A percentile compares a stretch with the other conserved stretches of the same genome.
phyloP scores from a whole-genome alignment of 257 asterid genomes.

The Capsicum chinense region DNA sequence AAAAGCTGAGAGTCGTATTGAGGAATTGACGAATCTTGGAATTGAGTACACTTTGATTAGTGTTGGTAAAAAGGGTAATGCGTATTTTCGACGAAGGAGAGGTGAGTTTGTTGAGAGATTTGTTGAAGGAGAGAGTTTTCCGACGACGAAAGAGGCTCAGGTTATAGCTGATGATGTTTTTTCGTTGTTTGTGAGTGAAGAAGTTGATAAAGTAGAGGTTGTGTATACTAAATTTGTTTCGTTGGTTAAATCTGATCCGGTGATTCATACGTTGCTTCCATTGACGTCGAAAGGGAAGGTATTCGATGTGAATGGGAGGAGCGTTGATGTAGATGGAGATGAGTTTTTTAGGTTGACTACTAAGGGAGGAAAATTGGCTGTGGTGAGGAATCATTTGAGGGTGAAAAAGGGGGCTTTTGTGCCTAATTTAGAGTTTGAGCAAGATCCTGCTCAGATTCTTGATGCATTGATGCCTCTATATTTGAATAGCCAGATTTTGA shows the following conservation, averaged over 20 bases:
- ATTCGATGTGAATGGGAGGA: conserved; percentile 55
- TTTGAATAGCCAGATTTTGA: conserved; percentile 77
- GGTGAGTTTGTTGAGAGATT: conserved; percentile 50
- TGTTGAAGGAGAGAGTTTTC: conserved; percentile 59
- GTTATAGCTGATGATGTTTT: conserved; percentile 74
- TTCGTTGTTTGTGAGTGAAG: conserved; percentile 65
- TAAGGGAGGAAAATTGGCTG: conserved; percentile 61
- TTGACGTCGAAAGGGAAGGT: conserved; percentile 54
- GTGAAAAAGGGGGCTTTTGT: conserved; percentile 32
- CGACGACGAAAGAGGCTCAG: conserved; percentile 72
- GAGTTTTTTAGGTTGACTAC: conserved; percentile 74
- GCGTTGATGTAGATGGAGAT: conserved; percentile 58
- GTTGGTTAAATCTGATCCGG: conserved; percentile 66
- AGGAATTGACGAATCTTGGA: conserved; percentile 54
- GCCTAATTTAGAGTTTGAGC: conserved; percentile 67
- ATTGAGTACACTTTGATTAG: conserved; percentile 57
- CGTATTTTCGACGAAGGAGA: conserved; percentile 49
- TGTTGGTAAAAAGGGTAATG: conserved; percentile 72
- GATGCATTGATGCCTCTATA: conserved; percentile 84
- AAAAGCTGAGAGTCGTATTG: conserved; percentile 57
- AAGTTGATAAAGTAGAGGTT: conserved; percentile 84
- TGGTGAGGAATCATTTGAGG: conserved; percentile 58
- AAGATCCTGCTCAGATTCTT: conserved; percentile 82
- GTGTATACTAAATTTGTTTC: conserved; percentile 72
- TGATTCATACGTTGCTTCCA: conserved; percentile 68